These are phyloP conservation scores for Eucalyptus sp. DNA, from an alignment of 345 rosid species.

Conservation along the genomic window DNA sequence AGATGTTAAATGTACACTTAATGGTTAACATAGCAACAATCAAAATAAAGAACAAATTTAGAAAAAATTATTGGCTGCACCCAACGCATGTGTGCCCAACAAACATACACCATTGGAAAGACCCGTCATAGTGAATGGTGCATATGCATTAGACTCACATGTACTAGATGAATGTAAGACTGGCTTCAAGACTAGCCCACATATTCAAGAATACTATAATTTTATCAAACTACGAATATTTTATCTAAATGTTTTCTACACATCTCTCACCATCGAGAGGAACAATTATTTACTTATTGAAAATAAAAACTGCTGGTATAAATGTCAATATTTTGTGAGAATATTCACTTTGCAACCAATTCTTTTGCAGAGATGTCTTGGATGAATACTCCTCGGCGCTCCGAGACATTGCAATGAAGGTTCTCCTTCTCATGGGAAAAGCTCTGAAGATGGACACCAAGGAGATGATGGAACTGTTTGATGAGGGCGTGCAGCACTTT, in stretches of 20 bases:
- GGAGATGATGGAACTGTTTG: slow-evolving; percentile 2
- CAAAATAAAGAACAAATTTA: not conserved
- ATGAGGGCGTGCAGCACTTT: not conserved
- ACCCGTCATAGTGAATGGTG: not conserved
- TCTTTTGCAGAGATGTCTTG: not conserved
- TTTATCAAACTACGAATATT: not conserved
- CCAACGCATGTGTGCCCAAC: not conserved
- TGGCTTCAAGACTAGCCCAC: not conserved
- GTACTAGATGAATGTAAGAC: not conserved
- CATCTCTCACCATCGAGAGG: not conserved
- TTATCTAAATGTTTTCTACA: not conserved
- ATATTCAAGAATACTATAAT: not conserved
- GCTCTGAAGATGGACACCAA: not conserved
- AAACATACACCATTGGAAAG: not conserved
- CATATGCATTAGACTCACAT: not conserved
- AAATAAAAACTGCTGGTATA: not conserved
- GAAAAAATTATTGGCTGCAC: not conserved
- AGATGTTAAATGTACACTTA: not conserved
- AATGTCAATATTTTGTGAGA: not conserved
- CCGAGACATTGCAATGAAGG: slow-evolving; percentile 1
- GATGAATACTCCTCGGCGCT: not conserved
- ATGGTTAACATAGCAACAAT: not conserved
- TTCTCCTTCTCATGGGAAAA: not conserved
- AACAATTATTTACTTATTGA: not conserved
- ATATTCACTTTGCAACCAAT: not conserved